Percentiles rank a stretch among this genome's conserved stretches.
These are phyloP conservation scores for Boletus subcaerulescens DNA, from an alignment of 768 basidiomycete species.

Conservation along the genomic window DNA sequence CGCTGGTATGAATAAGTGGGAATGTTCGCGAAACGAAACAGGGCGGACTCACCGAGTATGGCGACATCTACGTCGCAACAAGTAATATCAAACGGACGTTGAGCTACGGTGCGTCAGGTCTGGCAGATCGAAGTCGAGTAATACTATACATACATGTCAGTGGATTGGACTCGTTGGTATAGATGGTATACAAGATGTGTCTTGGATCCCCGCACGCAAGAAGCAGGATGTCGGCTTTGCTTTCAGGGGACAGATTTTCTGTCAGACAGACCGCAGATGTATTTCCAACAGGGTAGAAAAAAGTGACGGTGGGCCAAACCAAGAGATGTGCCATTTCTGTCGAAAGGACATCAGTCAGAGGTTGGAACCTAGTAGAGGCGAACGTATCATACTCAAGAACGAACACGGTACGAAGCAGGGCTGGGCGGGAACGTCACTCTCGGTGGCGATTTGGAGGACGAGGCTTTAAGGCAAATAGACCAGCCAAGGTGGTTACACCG, in stretches of 20 bases:
- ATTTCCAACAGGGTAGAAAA: slow-evolving; percentile 60
- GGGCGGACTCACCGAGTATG: slow-evolving; percentile 19
- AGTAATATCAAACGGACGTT: slow-evolving; percentile 24
- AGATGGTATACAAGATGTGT: slow-evolving; percentile 49
- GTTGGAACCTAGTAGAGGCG: no score
- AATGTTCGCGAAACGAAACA: background rate
- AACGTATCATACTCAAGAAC: no score
- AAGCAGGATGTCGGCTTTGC: slow-evolving; percentile 37
- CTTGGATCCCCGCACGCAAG: slow-evolving; percentile 58
- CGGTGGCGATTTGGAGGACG: no score
- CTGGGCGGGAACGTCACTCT: no score
- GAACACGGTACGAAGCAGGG: no score
- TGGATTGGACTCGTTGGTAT: slow-evolving; percentile 10
- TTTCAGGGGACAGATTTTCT: slow-evolving; percentile 44
- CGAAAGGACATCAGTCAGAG: no score
- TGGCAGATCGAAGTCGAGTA: no score
- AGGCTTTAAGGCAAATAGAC: no score
- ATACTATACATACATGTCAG: slow-evolving; percentile 3
- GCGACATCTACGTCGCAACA: slow-evolving; percentile 31
- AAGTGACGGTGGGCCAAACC: slow-evolving; percentile 25
- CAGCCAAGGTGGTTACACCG: no score
- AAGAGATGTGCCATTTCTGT: slow-evolving; percentile 17
- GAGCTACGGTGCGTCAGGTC: slow-evolving; percentile 6
- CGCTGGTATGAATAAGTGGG: slow-evolving; percentile 13
- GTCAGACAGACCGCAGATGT: slow-evolving; percentile 52